Conservation (phyloP, 768 basidiomycete genomes). For the Tylopilus intermedius region DNA sequence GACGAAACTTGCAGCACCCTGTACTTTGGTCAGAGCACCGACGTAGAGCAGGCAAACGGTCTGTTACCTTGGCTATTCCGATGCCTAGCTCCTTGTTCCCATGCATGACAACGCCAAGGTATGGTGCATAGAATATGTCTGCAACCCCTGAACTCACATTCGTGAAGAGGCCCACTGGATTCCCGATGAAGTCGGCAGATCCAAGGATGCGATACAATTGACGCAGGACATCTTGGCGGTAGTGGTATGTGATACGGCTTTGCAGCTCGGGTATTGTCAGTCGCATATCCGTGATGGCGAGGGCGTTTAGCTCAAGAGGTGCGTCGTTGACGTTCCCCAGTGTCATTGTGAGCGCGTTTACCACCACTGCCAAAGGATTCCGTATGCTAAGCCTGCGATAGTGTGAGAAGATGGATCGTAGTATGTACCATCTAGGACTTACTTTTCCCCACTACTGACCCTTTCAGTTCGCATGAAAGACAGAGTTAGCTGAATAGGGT, state of each 20-base stretch:
- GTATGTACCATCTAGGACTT: slow-evolving; percentile 22
- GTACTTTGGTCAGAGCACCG: slow-evolving; percentile 13
- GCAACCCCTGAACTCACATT: slow-evolving; percentile 97
- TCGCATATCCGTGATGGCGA: slow-evolving; percentile 92
- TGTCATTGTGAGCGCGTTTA: slow-evolving; percentile 95
- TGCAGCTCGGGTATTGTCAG: slow-evolving; percentile 80
- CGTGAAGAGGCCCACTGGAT: slow-evolving; percentile 95
- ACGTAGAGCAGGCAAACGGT: background rate
- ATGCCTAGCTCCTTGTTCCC: slow-evolving; percentile 92
- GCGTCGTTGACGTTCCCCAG: slow-evolving; percentile 97
- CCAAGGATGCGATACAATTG: slow-evolving; percentile 95
- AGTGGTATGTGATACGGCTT: slow-evolving; percentile 83
- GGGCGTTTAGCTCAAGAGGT: slow-evolving; percentile 87
- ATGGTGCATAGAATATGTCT: slow-evolving; percentile 98
- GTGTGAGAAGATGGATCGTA: slow-evolving; percentile 4
- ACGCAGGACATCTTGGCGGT: slow-evolving; percentile 86
- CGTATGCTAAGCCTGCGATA: slow-evolving; percentile 59
- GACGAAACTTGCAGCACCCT: slow-evolving; percentile 97
- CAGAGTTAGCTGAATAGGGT: slow-evolving; percentile 86
- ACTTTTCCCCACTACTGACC: slow-evolving; percentile 92
- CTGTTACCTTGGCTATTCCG: slow-evolving; percentile 81
- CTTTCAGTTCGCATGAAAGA: slow-evolving; percentile 98
- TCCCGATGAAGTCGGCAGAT: slow-evolving; percentile 96
- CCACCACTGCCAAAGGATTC: slow-evolving; percentile 87
- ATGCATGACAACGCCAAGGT: slow-evolving; percentile 93